These are phyloP conservation scores for Arthroderma sp. DNA, from an alignment of 2,329 filamentous ascomycete genomes.

Conservation along the genomic window DNA sequence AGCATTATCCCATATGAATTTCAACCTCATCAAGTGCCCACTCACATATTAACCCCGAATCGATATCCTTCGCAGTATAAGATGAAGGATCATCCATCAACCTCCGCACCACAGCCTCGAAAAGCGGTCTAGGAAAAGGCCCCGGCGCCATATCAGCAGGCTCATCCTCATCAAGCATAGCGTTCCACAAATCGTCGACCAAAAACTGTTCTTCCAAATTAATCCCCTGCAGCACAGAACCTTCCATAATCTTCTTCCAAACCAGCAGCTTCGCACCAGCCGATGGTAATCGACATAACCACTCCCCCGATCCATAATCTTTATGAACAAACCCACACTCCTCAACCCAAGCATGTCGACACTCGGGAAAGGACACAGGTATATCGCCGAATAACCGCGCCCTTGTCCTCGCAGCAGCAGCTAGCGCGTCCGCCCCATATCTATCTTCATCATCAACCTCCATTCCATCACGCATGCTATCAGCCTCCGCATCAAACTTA, in stretches of 20 bases:
- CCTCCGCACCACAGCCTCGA: conserved; percentile 27
- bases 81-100: conserved; percentile 18
- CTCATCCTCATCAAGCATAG: conserved; percentile 24
- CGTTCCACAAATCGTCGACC: conserved; percentile 28
- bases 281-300: conserved; percentile 34
- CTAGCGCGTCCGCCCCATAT: conserved; percentile 20
- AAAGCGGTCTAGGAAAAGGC: conserved; percentile 21
- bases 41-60: conserved; percentile 25
- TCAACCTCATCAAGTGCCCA: conserved; percentile 1
- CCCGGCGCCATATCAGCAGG: conserved; percentile 20
- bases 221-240: conserved; percentile 27
- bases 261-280: conserved; percentile 34
- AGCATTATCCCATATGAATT: not conserved
- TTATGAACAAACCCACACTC: conserved; percentile 41
- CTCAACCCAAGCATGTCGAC: conserved; percentile 37
- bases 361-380: conserved; percentile 40
- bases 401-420: not conserved
- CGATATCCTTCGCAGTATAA: conserved; percentile 11
- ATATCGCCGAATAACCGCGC: conserved; percentile 34
- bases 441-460: conserved; percentile 13
- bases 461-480: conserved; percentile 1
- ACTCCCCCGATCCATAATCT: conserved; percentile 6
- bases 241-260: conserved; percentile 35
- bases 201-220: conserved; percentile 30
- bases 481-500: conserved; percentile 2